Percentiles rank a stretch among this genome's conserved stretches.
Conservation (phyloP, 345 rosid genomes). For the Ceriops decandra region DNA sequence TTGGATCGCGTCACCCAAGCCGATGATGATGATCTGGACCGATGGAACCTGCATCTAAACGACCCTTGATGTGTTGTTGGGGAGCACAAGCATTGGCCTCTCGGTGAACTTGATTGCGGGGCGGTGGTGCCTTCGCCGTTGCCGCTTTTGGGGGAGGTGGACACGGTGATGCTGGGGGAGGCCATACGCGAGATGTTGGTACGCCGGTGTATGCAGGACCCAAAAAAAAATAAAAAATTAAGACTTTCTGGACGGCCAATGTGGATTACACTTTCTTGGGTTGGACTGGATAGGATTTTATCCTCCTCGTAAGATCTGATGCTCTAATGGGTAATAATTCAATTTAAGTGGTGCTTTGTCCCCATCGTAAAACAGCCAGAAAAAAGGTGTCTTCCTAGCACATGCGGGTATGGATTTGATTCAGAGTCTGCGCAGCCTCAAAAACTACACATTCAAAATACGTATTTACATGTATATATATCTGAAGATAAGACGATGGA, state of each 20-base stretch:
- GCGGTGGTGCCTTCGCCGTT: background rate
- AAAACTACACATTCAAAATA: too few species aligned
- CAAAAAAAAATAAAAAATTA: too few species aligned
- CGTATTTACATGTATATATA: too few species aligned
- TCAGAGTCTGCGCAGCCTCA: too few species aligned
- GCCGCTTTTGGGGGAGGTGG: constrained; percentile 35
- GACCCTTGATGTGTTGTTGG: constrained; percentile 72
- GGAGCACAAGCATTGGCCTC: constrained; percentile 61
- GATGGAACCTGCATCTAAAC: constrained; percentile 62
- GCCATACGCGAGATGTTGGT: constrained; percentile 10
- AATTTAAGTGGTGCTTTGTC: background rate
- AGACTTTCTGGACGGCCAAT: too few species aligned
- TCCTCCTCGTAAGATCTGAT: background rate
- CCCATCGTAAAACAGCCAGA: background rate
- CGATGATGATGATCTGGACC: constrained; percentile 27
- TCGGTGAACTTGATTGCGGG: constrained; percentile 22
- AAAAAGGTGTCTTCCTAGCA: background rate
- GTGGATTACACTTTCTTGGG: too few species aligned
- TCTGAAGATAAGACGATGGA: too few species aligned
- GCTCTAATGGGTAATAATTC: background rate
- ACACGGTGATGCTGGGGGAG: constrained; percentile 23
- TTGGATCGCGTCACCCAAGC: constrained; percentile 51
- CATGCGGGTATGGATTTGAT: too few species aligned
- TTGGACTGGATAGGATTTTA: background rate
- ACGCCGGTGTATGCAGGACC: background rate